phyloP scores from a whole-genome alignment of 1,139 yeast genomes.

The Blastobotrys illinoisensis region DNA sequence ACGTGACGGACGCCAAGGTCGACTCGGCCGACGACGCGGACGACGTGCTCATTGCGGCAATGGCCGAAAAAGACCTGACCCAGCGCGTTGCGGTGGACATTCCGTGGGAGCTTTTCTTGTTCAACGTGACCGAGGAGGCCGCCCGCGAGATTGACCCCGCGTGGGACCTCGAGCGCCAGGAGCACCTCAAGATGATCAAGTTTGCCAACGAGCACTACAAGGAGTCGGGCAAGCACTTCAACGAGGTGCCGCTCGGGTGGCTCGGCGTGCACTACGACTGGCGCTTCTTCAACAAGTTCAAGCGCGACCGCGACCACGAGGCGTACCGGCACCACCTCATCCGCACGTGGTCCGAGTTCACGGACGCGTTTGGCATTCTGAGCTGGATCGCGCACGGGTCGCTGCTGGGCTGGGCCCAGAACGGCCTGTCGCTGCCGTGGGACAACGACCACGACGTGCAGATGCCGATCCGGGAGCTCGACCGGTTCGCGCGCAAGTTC shows the following conservation, averaged over 20 bases:
- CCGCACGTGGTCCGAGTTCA: constrained; percentile 54
- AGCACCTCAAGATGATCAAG: constrained; percentile 22
- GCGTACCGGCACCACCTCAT: constrained; percentile 44
- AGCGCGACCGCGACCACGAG: constrained; percentile 21
- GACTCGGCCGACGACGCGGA: background rate
- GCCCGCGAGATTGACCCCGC: constrained; percentile 3
- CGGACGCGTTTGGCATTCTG: constrained; percentile 46
- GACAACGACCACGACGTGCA: constrained; percentile 68
- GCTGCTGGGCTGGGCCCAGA: constrained; percentile 62
- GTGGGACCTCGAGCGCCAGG: constrained; percentile 14
- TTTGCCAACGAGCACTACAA: constrained; percentile 18
- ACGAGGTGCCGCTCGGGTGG: constrained; percentile 23
- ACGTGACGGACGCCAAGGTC: background rate
- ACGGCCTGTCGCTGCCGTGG: constrained; percentile 67
- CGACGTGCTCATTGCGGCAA: constrained; percentile 10
- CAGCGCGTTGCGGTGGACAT: constrained; percentile 19
- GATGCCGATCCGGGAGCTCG: constrained; percentile 57
- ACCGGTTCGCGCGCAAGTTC: constrained; percentile 43
- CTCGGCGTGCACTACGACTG: constrained; percentile 55
- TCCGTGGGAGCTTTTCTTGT: constrained; percentile 16
- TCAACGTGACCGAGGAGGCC: constrained; percentile 18
- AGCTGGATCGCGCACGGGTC: constrained; percentile 69
- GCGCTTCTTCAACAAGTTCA: constrained; percentile 59
- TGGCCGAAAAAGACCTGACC: constrained; percentile 6
- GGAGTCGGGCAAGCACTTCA: constrained; percentile 25